A percentile compares a stretch with the other conserved stretches of the same genome.
Evolutionary conservation across 176 grass and related monocot genomes (phyloP).

Genomic region (Miscanthus lutarioriparius): DNA sequence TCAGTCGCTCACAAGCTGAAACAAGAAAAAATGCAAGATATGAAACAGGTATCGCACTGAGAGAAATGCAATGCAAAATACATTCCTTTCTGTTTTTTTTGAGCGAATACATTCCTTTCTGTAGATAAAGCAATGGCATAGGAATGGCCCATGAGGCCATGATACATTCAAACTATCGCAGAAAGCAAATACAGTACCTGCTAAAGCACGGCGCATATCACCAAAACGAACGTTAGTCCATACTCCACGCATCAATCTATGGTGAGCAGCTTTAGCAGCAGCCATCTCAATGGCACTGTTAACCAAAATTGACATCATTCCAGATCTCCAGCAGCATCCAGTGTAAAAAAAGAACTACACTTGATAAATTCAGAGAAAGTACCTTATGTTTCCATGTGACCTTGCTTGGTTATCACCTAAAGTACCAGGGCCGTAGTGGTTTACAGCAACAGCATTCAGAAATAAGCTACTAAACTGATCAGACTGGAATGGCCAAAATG

Average conservation of each 20-base stretch:
- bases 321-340: constrained; percentile 8
- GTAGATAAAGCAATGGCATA: neutral
- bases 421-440: constrained; percentile 47
- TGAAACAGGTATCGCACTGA: neutral
- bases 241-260: constrained; percentile 82
- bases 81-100: no score
- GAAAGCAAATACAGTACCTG: constrained; percentile 46
- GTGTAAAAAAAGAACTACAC: neutral
- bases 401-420: constrained; percentile 39
- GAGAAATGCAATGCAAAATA: neutral
- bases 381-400: constrained; percentile 62
- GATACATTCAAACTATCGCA: neutral
- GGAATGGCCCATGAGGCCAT: neutral
- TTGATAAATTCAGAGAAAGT: constrained; percentile 2
- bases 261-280: constrained; percentile 88
- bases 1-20: constrained; percentile 74
- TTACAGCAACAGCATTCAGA: constrained; percentile 71
- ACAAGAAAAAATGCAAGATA: constrained; percentile 30
- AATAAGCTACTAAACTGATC: constrained; percentile 70
- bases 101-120: no score
- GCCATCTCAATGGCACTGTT: constrained; percentile 76
- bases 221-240: constrained; percentile 83
- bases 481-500: constrained; percentile 90
- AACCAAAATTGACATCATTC: constrained; percentile 28
- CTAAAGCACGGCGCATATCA: constrained; percentile 88